Conservation (phyloP, 2,329 filamentous ascomycete species). For the Beauveria brongniartii region DNA sequence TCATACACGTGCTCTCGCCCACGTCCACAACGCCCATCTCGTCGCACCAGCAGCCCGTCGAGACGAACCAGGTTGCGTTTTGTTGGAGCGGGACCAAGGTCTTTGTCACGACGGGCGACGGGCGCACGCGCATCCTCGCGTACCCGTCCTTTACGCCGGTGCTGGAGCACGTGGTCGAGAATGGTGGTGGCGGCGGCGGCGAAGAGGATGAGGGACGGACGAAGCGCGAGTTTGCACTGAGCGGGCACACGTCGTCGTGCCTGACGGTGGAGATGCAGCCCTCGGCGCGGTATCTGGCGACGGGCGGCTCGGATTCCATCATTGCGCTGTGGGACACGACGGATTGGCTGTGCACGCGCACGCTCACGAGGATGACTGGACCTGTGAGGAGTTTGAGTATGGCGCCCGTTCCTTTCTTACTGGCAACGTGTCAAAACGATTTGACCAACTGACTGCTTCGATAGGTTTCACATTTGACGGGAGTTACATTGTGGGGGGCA, state of each 20-base stretch:
- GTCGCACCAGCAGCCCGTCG: constrained; percentile 51
- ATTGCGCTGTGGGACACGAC: constrained; percentile 71
- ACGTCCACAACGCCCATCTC: constrained; percentile 46
- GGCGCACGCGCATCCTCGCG: constrained; percentile 60
- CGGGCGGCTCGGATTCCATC: constrained; percentile 66
- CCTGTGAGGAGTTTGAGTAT: constrained; percentile 60
- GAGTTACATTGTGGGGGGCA: constrained; percentile 64
- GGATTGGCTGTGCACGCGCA: constrained; percentile 68
- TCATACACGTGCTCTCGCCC: constrained; percentile 55
- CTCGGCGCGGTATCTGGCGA: constrained; percentile 62
- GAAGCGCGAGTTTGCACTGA: constrained; percentile 50
- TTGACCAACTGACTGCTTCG: not conserved
- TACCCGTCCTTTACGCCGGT: constrained; percentile 57
- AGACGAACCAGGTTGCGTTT: constrained; percentile 67
- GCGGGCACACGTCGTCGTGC: constrained; percentile 66
- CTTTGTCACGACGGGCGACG: constrained; percentile 63
- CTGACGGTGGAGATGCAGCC: constrained; percentile 62
- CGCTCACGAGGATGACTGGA: constrained; percentile 59
- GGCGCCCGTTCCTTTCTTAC: not conserved
- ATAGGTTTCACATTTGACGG: constrained; percentile 71
- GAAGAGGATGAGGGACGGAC: not conserved
- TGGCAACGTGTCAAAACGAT: not conserved
- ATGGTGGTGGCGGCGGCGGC: constrained; percentile 23
- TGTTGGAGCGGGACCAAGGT: constrained; percentile 65
- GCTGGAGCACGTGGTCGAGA: constrained; percentile 31